phyloP scores from a whole-genome alignment of 176 grass and related monocot species.

The Stipa capillata region DNA sequence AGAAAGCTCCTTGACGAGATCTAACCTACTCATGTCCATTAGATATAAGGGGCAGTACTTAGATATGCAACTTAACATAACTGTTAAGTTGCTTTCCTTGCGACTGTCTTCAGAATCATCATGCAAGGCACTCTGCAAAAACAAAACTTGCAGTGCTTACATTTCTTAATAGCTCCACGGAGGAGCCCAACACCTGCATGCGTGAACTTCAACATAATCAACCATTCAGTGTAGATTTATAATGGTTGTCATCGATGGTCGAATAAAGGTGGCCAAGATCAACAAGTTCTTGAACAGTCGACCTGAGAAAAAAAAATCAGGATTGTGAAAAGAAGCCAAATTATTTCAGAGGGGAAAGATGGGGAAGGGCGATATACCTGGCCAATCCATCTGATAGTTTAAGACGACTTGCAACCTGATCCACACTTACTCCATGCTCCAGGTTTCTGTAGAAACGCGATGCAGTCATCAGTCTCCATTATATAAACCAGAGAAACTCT shows the following conservation, averaged over 20 bases:
- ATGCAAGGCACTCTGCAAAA: background rate
- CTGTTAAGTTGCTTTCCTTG: background rate
- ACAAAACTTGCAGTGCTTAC: background rate
- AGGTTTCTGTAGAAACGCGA: slow-evolving; percentile 37
- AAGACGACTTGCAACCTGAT: slow-evolving; percentile 41
- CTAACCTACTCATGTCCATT: background rate
- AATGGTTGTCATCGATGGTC: slow-evolving; percentile 86
- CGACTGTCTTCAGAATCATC: background rate
- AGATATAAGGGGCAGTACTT: background rate
- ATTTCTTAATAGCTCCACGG: background rate
- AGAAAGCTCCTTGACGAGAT: background rate
- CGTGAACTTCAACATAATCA: slow-evolving; percentile 9
- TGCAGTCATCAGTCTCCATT: background rate
- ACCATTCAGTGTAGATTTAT: slow-evolving; percentile 67
- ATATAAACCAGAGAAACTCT: background rate
- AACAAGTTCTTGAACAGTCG: slow-evolving; percentile 28
- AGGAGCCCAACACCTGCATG: background rate
- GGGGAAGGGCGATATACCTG: slow-evolving; percentile 36
- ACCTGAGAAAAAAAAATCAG: slow-evolving; percentile 36
- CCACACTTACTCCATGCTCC: slow-evolving; percentile 55
- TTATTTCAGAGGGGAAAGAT: background rate
- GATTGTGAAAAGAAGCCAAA: background rate
- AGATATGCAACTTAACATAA: slow-evolving; percentile 6
- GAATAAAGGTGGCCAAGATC: slow-evolving; percentile 64
- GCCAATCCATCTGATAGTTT: slow-evolving; percentile 32